phyloP scores from a whole-genome alignment of 2,329 filamentous ascomycete genomes.

The Monosporascus sp. region DNA sequence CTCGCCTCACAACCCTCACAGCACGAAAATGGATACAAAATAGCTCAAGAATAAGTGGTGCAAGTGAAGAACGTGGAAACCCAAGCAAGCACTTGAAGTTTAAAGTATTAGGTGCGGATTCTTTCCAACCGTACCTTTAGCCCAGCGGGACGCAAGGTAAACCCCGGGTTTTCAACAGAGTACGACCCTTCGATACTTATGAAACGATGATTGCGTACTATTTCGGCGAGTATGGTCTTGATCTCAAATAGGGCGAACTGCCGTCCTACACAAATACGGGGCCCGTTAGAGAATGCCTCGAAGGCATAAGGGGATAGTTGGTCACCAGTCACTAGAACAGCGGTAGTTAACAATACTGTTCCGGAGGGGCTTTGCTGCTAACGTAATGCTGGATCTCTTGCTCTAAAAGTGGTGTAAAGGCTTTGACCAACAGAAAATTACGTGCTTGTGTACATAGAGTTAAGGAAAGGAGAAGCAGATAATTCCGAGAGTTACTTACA shows the following conservation, averaged over 20 bases:
- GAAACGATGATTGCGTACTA: slow-evolving; percentile 11
- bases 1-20: no score
- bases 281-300: slow-evolving; percentile 18
- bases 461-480: no score
- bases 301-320: slow-evolving; percentile 8
- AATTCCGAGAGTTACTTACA: neutral
- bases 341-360: no score
- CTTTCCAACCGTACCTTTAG: neutral
- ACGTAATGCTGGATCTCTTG: no score
- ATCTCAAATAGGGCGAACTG: slow-evolving; percentile 21
- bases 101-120: neutral
- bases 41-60: no score
- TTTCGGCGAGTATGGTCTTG: slow-evolving; percentile 19
- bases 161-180: slow-evolving; percentile 6
- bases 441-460: no score
- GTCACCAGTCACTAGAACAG: slow-evolving; percentile 1
- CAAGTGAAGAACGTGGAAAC: no score
- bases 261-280: slow-evolving; percentile 21
- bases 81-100: no score
- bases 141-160: neutral
- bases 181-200: slow-evolving; percentile 3
- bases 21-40: no score
- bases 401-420: no score
- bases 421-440: no score
- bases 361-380: no score